Evolutionary conservation across 805 yeast species (phyloP).

Genomic region (Yarrowia hollandica): DNA sequence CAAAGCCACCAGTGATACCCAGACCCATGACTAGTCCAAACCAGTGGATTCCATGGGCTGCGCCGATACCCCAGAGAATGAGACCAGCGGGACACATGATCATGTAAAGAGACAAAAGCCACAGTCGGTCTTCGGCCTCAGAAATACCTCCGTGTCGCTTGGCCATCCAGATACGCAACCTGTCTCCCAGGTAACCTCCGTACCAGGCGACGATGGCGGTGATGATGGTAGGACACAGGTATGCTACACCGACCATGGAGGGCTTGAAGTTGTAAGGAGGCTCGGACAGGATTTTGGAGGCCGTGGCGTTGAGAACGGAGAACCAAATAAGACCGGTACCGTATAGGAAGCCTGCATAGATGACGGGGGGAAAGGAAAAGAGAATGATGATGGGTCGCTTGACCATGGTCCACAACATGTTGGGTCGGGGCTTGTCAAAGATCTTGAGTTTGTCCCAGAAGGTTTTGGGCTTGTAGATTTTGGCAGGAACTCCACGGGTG

Average conservation of each 20-base stretch:
- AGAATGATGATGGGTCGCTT: conserved; percentile 25
- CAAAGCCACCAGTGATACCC: conserved; percentile 48
- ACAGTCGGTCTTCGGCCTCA: conserved; percentile 53
- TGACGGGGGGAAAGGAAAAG: conserved; percentile 10
- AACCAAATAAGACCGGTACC: conserved; percentile 29
- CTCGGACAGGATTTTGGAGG: conserved; percentile 11
- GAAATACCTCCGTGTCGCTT: conserved; percentile 46
- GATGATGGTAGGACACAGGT: conserved; percentile 15
- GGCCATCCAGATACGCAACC: conserved; percentile 23
- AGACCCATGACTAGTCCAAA: conserved; percentile 49
- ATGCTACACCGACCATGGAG: conserved; percentile 14
- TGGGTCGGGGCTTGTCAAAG: conserved; percentile 17
- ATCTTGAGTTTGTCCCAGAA: conserved; percentile 27
- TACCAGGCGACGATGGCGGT: background rate
- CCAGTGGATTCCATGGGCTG: conserved; percentile 51
- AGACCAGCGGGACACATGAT: conserved; percentile 49
- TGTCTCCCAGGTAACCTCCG: conserved; percentile 27
- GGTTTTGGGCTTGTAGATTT: conserved; percentile 19
- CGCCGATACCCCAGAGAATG: conserved; percentile 57
- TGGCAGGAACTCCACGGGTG: background rate
- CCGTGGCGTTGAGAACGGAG: conserved; percentile 20
- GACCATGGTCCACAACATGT: conserved; percentile 26
- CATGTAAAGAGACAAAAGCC: conserved; percentile 47
- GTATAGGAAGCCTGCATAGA: conserved; percentile 17
- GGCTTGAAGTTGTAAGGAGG: conserved; percentile 30